Evolutionary conservation across 2,329 filamentous ascomycete species (phyloP).

Genomic region (Ceratocystis albifundus): DNA sequence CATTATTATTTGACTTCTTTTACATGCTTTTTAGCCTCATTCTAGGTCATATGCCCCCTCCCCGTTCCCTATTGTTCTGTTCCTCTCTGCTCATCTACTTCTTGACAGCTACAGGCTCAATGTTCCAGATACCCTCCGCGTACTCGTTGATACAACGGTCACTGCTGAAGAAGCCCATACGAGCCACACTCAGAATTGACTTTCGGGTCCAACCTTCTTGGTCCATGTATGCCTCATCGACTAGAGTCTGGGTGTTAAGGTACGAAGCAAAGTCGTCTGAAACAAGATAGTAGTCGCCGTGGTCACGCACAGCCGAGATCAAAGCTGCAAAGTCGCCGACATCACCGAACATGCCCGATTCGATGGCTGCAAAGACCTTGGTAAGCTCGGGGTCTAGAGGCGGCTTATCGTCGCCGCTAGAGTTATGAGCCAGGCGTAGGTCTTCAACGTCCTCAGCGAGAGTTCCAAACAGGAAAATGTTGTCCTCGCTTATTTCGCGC

Average conservation of each 20-base stretch:
- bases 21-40: neutral
- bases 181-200: constrained; percentile 72
- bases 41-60: neutral
- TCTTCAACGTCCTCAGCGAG: constrained; percentile 94
- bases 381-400: constrained; percentile 60
- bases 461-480: constrained; percentile 97
- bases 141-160: constrained; percentile 96
- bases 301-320: constrained; percentile 73
- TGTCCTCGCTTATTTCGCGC: constrained; percentile 87
- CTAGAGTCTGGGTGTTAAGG: constrained; percentile 75
- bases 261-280: constrained; percentile 97
- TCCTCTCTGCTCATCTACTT: neutral
- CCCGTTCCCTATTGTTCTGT: neutral
- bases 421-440: constrained; percentile 75
- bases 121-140: constrained; percentile 93
- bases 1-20: neutral
- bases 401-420: constrained; percentile 44
- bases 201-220: constrained; percentile 89
- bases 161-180: constrained; percentile 96
- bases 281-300: constrained; percentile 95
- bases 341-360: constrained; percentile 69
- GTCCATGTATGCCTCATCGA: constrained; percentile 85
- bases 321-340: constrained; percentile 68
- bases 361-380: constrained; percentile 75
- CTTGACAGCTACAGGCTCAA: constrained; percentile 55